These are phyloP conservation scores for Phytophthora kernoviae DNA, from an alignment of 352 stramenopile species.

Conservation along the genomic window DNA sequence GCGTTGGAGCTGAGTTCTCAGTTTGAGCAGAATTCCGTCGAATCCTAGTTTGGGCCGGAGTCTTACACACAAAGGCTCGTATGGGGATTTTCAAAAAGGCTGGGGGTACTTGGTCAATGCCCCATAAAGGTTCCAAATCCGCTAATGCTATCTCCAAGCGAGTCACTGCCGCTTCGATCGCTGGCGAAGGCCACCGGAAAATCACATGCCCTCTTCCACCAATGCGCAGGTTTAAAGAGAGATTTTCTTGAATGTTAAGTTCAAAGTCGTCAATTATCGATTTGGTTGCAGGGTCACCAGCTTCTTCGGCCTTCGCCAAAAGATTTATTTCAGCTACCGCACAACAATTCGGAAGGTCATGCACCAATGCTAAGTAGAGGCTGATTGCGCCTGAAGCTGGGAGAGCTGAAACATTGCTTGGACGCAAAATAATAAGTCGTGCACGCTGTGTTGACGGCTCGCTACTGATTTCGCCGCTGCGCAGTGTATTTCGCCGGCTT, in stretches of 20 bases:
- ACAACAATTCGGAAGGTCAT: constrained; percentile 15
- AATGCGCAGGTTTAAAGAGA: constrained; percentile 21
- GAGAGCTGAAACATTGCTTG: constrained; percentile 11
- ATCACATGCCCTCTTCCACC: constrained; percentile 7
- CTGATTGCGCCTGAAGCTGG: neutral
- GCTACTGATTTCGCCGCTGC: constrained; percentile 6
- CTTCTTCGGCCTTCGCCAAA: neutral
- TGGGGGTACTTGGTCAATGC: neutral
- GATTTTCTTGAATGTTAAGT: constrained; percentile 18
- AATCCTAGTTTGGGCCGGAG: constrained; percentile 25
- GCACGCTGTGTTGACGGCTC: constrained; percentile 10
- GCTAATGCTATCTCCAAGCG: constrained; percentile 10
- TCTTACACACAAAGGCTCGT: constrained; percentile 15
- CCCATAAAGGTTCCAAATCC: constrained; percentile 1
- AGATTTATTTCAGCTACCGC: constrained; percentile 8
- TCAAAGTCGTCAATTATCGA: constrained; percentile 19
- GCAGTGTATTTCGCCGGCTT: constrained; percentile 5
- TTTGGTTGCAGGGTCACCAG: neutral
- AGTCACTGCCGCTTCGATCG: constrained; percentile 3
- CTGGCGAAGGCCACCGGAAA: constrained; percentile 23
- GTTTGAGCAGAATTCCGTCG: constrained; percentile 22
- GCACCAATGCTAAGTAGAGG: constrained; percentile 16
- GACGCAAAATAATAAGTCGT: constrained; percentile 14
- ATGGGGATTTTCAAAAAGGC: constrained; percentile 13
- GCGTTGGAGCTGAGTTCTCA: neutral